Base-by-base conservation (phyloP, 2,329 filamentous ascomycete species). In the Sporothrix schenckii region DNA sequence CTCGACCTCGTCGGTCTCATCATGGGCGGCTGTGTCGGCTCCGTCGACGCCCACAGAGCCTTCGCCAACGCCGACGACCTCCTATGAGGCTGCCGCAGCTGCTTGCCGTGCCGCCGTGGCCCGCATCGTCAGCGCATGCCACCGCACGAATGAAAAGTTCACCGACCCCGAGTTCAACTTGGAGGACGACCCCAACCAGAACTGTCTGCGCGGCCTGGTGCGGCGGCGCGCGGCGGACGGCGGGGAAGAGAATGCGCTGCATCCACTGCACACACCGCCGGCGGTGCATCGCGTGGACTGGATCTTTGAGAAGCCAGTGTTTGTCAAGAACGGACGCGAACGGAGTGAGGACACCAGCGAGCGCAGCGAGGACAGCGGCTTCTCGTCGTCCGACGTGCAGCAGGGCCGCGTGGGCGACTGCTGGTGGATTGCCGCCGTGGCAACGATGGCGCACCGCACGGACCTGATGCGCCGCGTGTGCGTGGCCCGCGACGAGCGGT, bases 371-470 rank as follows among this genome's bases (percentile, higher is more conserved):
- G 56, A 39, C 54, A 49, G 2, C 16, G 50, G 13, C 3, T 83
- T 77, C 72, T 79, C 80, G 13, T 77, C 78, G 54, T 79, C 81
- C 0, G 81, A 83, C 50, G 80, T 83, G 72, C 80, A 80, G 73
- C 81, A 83, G 70, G 81, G 81, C 24, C 72, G 72, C 11, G 85
- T 86, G 73, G 90, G 90, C 1, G 89, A 92, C 77, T 92, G 90
- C 78, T 92, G 90, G 89, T 88, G 91, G 77, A 83, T 92, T 77
- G 89, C 90, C 4, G 89, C 89, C 0, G 79, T 92, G 19, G 88
- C 88, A 24, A 90, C 89, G 0, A 85, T 92, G 74, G 88, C 87
- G 13, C 90, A 91, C 73, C 87, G 89, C 73, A 80, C 84, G 67
- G 87, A 85, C 2, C 77, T 92, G 44, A 89, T 92, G 75, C 84